Evolutionary conservation across 2,329 filamentous ascomycete genomes (phyloP).

Genomic region (Alternaria gansuensis): DNA sequence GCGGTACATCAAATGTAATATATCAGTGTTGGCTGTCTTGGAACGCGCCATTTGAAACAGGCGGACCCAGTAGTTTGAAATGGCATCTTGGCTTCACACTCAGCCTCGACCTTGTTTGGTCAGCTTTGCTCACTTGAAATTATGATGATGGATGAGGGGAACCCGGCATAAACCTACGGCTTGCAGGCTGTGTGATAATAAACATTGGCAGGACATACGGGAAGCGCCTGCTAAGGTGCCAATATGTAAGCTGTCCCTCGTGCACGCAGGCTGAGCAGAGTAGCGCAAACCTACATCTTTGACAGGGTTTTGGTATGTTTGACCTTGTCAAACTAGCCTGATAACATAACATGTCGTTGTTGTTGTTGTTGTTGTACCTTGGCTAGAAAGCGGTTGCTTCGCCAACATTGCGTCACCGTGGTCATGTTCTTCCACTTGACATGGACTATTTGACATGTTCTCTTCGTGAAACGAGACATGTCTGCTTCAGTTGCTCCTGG

Average conservation of each 20-base stretch:
- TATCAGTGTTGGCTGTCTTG: conserved; percentile 14
- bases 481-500: neutral
- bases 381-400: conserved; percentile 3
- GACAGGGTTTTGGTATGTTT: conserved; percentile 5
- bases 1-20: conserved; percentile 10
- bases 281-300: neutral
- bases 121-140: neutral
- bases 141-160: conserved; percentile 3
- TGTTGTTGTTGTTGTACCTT: neutral
- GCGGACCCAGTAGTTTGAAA: conserved; percentile 17
- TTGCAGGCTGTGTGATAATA: neutral
- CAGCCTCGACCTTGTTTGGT: conserved; percentile 10
- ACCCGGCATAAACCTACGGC: neutral
- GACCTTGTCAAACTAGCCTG: neutral
- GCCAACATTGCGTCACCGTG: conserved; percentile 5
- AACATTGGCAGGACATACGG: neutral
- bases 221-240: neutral
- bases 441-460: neutral
- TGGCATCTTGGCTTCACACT: conserved; percentile 18
- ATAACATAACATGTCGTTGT: neutral
- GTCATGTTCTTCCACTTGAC: neutral
- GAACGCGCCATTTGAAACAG: conserved; percentile 17
- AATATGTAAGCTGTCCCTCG: neutral
- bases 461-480: neutral
- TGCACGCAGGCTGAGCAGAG: neutral